Evolutionary conservation across 2,329 filamentous ascomycete species (phyloP).

Genomic region (Cryphonectria nitschkei): DNA sequence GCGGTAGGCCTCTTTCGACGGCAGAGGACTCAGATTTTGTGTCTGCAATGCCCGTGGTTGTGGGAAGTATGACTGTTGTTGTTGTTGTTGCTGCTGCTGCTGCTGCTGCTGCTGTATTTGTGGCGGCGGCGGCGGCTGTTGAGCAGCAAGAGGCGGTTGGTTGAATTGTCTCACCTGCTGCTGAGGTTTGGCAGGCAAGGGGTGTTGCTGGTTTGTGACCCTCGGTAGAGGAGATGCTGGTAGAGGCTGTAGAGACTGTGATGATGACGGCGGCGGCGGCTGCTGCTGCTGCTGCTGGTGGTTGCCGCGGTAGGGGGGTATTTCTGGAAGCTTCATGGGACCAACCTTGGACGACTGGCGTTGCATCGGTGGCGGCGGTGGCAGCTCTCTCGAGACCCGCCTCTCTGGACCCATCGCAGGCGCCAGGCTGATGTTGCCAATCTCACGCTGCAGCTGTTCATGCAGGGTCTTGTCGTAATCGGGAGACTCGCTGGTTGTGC

Average conservation of each 20-base stretch:
- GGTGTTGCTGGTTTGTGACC: constrained; percentile 31
- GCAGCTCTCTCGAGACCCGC: constrained; percentile 25
- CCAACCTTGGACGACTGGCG: constrained; percentile 44
- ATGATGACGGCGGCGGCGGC: constrained; percentile 32
- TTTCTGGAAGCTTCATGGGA: constrained; percentile 55
- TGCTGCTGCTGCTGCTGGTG: constrained; percentile 37
- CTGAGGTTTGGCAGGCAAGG: constrained; percentile 29
- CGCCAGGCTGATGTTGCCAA: constrained; percentile 59
- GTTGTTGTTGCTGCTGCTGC: constrained; percentile 28
- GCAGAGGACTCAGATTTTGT: constrained; percentile 22
- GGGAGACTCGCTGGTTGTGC: constrained; percentile 49
- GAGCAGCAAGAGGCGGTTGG: constrained; percentile 16
- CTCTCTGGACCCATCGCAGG: constrained; percentile 36
- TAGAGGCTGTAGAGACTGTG: constrained; percentile 30
- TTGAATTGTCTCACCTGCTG: constrained; percentile 33
- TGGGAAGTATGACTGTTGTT: constrained; percentile 32
- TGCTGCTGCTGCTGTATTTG: constrained; percentile 35
- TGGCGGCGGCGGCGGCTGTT: constrained; percentile 34
- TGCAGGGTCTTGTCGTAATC: constrained; percentile 66
- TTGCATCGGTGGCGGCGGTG: constrained; percentile 26
- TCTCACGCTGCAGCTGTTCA: constrained; percentile 66
- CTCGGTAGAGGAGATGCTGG: constrained; percentile 30
- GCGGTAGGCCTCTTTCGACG: constrained; percentile 27
- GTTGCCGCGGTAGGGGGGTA: constrained; percentile 56
- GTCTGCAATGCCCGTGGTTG: constrained; percentile 29